These are phyloP conservation scores for Pestalotiopsis sp. DNA, from an alignment of 2,329 filamentous ascomycete species.

Conservation along the genomic window DNA sequence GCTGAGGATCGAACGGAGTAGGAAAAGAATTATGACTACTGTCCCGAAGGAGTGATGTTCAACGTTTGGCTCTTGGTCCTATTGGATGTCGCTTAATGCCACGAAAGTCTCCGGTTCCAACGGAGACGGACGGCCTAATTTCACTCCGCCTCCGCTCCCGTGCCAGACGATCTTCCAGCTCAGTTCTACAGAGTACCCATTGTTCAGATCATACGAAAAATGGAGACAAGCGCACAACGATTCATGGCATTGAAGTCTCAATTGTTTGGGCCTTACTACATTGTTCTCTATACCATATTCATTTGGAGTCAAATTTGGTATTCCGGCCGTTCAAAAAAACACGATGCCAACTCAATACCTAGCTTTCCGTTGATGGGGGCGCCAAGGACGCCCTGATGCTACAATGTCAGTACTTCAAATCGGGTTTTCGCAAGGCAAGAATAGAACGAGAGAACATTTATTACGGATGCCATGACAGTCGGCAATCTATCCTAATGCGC, in stretches of 20 bases:
- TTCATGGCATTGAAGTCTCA: too few relatives aligned
- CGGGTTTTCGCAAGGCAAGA: neutral
- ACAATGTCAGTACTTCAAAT: neutral
- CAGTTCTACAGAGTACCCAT: neutral
- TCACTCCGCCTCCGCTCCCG: slow-evolving; percentile 7
- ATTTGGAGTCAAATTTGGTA: too few relatives aligned
- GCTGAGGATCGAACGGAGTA: neutral
- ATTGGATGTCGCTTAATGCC: neutral
- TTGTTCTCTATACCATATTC: too few relatives aligned
- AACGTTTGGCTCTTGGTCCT: neutral
- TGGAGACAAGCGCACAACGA: neutral
- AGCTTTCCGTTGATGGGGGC: too few relatives aligned
- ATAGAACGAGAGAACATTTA: neutral
- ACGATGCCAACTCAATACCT: too few relatives aligned
- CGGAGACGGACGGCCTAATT: slow-evolving; percentile 12
- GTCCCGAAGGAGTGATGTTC: neutral
- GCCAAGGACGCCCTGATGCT: too few relatives aligned
- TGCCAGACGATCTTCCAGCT: neutral
- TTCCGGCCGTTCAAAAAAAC: too few relatives aligned
- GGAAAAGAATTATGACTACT: neutral
- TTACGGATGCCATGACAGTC: neutral
- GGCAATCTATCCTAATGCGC: neutral
- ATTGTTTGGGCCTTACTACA: too few relatives aligned
- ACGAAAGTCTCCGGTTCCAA: slow-evolving; percentile 12
- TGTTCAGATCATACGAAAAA: neutral